Base-by-base conservation (phyloP, 805 yeast genomes). In the Alloascoidea hylecoeti region DNA sequence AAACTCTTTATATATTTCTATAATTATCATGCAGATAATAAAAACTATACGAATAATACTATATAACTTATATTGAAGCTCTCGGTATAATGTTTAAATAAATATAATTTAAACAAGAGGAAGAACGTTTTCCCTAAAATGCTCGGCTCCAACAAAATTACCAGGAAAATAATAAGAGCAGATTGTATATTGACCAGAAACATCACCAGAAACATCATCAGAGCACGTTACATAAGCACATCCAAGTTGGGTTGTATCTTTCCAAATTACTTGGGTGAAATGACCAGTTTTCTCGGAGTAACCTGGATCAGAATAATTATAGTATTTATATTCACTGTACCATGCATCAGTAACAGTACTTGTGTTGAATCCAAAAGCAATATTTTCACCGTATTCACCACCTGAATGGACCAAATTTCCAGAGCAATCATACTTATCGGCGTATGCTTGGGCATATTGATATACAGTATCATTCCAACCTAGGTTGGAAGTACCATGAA, bases 241-340 rank as follows among this genome's bases (percentile, higher is more conserved):
- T 17, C 92, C 94, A 15, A 82, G 44, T 45, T 61, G 49, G 13
- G 72, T 61, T 23, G 82, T 62, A 30, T 59, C 54, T 49, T 66
- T 68, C 94, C 94, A 82, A 23, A 82, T 70, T 37, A 82, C 62
- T 55, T 80, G 89, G 15, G 89, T 79, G 60, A 80, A 83, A 58
- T 83, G 94, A 38, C 88, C 88, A 35, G 85, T 74, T n/a, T 56
- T 45, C 28, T 49, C 57, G 30, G 64, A 48, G 49, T 39, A 69
- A 12, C 55, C 58, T 19, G 76, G 74, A 44, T 60, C 61, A 17
- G 64, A 51, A 57, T 66, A 74, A 51, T 68, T 58, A 60, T 76
- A 78, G 3, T 52, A 36, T 37, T 49, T 42, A 39, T 78, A 66
- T 58, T 80, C 89, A 46, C 66, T 60, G 60, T 79, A 81, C 89